These are phyloP conservation scores for Paecilomyces variotii DNA, from an alignment of 2,329 filamentous ascomycete species.

Conservation along the genomic window DNA sequence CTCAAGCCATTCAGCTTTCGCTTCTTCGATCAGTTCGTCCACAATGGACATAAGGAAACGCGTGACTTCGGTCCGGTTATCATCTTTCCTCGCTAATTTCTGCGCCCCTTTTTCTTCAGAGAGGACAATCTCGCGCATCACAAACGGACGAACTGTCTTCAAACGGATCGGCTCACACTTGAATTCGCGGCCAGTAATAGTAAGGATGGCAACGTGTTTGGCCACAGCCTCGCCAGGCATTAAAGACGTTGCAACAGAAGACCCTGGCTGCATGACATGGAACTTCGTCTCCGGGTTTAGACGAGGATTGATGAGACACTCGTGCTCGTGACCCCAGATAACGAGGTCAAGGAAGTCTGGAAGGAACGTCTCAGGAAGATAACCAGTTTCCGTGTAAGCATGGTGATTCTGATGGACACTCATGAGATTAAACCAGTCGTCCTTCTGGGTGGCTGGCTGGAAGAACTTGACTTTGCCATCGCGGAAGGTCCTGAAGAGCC, in stretches of 20 bases:
- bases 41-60: constrained; percentile 68
- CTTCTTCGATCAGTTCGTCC: constrained; percentile 78
- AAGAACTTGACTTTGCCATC: constrained; percentile 94
- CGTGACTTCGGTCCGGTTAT: constrained; percentile 76
- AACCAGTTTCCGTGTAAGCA: constrained; percentile 85
- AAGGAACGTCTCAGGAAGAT: constrained; percentile 85
- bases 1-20: constrained; percentile 72
- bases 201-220: constrained; percentile 85
- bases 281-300: constrained; percentile 84
- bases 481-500: constrained; percentile 85
- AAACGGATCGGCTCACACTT: constrained; percentile 71
- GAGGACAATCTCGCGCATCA: constrained; percentile 74
- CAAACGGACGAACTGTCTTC: constrained; percentile 83
- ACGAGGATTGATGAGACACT: constrained; percentile 80
- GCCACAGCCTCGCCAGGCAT: constrained; percentile 81
- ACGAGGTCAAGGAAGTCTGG: constrained; percentile 87
- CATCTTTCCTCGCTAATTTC: constrained; percentile 68
- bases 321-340: constrained; percentile 96
- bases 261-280: constrained; percentile 94
- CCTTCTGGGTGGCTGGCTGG: constrained; percentile 66
- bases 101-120: constrained; percentile 68
- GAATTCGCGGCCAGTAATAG: constrained; percentile 74
- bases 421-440: constrained; percentile 94
- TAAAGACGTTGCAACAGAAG: constrained; percentile 88
- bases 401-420: constrained; percentile 95